Conservation (phyloP, 2,329 filamentous ascomycete genomes). For the Phialocephala sp. region DNA sequence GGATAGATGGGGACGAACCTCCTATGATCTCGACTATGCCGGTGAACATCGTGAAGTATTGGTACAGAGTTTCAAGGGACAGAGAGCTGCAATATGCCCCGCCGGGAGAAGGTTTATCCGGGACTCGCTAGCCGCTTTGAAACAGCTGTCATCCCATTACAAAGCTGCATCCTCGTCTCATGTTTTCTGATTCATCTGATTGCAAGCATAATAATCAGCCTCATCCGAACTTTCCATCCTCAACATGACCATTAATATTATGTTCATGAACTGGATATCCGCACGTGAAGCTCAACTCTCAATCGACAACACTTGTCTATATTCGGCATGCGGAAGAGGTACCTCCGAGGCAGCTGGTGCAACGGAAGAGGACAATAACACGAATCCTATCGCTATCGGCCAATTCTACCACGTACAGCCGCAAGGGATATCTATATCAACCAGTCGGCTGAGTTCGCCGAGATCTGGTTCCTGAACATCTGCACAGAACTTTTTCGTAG, state of each 20-base stretch:
- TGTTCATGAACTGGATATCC: too few relatives aligned
- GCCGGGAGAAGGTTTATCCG: slow-evolving; percentile 9
- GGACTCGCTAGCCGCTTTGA: neutral
- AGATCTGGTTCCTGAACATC: neutral
- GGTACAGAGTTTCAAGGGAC: neutral
- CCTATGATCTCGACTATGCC: slow-evolving; percentile 92
- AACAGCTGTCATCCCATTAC: neutral
- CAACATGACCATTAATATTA: neutral
- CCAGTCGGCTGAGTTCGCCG: slow-evolving; percentile 14
- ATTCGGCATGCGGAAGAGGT: neutral
- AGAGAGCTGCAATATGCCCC: slow-evolving; percentile 6
- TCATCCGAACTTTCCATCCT: neutral
- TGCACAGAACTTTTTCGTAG: neutral
- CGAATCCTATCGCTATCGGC: neutral
- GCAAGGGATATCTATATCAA: neutral
- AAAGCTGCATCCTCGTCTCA: neutral
- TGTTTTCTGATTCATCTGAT: neutral
- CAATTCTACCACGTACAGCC: slow-evolving; percentile 3
- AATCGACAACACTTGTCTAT: neutral
- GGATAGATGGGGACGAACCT: slow-evolving; percentile 60
- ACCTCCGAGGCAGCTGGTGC: neutral
- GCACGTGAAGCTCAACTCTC: neutral
- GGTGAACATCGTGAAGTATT: slow-evolving; percentile 76
- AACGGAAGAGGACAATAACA: slow-evolving; percentile 2
- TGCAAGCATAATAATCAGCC: too few relatives aligned